These are phyloP conservation scores for Echinochloa phyllopogon DNA, from an alignment of 176 grass and related monocot species.

Conservation along the genomic window DNA sequence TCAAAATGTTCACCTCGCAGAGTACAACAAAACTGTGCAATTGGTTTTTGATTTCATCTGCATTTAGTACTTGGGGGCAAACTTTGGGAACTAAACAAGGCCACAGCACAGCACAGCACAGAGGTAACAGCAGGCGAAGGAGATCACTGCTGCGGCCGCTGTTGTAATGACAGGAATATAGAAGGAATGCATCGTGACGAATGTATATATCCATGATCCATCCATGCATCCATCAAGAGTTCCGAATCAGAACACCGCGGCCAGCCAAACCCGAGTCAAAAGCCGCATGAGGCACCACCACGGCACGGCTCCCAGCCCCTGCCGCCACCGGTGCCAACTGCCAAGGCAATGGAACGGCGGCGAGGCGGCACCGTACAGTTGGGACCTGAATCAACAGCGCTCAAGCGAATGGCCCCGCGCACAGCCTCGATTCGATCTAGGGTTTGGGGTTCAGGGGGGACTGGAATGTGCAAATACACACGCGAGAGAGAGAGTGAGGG, in stretches of 20 bases:
- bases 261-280: not conserved
- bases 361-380: not conserved
- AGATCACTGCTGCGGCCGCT: no score
- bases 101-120: no score
- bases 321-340: not conserved
- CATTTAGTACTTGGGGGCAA: no score
- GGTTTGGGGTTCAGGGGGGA: not conserved
- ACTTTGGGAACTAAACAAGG: no score
- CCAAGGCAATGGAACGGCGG: not conserved
- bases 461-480: not conserved
- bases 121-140: no score
- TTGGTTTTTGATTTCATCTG: no score
- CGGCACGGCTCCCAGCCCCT: not conserved
- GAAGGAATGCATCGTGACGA: not conserved
- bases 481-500: rapidly evolving
- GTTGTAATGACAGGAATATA: not conserved
- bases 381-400: not conserved
- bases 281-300: not conserved
- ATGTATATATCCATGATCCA: not conserved
- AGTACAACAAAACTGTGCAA: no score
- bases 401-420: not conserved
- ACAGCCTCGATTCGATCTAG: not conserved
- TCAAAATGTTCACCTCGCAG: no score
- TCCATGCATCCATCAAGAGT: not conserved
- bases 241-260: not conserved